Percentiles rank a stretch among this genome's conserved stretches.
These are phyloP conservation scores for Aspergillus asperescens DNA, from an alignment of 495 filamentous ascomycete species.

Conservation along the genomic window DNA sequence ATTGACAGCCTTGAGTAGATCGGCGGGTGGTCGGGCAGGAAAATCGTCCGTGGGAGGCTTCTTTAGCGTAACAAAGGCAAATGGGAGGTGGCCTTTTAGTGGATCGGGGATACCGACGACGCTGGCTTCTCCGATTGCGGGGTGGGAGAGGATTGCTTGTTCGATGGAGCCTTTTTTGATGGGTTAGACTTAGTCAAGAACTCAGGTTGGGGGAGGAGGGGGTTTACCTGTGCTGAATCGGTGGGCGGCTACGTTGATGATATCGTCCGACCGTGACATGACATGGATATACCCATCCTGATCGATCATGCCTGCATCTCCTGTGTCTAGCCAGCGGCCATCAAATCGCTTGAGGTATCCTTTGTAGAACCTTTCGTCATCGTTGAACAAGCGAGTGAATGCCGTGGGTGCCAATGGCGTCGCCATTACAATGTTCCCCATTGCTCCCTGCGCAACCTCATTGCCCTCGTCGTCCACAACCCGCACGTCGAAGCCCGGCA, in stretches of 20 bases:
- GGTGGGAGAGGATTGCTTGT: slow-evolving; percentile 80
- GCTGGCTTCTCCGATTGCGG: slow-evolving; percentile 69
- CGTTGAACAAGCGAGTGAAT: slow-evolving; percentile 77
- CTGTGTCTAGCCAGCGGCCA: slow-evolving; percentile 81
- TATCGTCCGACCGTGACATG: slow-evolving; percentile 83
- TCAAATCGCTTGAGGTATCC: slow-evolving; percentile 75
- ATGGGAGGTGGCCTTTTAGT: slow-evolving; percentile 85
- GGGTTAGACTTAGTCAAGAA: background rate
- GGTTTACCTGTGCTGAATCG: slow-evolving; percentile 76
- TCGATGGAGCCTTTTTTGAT: slow-evolving; percentile 65
- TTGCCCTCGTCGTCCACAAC: slow-evolving; percentile 75
- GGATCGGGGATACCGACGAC: slow-evolving; percentile 80
- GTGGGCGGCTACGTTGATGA: slow-evolving; percentile 94
- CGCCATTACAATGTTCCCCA: slow-evolving; percentile 87
- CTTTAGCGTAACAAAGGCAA: slow-evolving; percentile 71
- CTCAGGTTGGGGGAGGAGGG: background rate
- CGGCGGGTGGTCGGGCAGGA: slow-evolving; percentile 38
- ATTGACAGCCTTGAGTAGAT: slow-evolving; percentile 59
- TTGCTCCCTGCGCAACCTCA: slow-evolving; percentile 59
- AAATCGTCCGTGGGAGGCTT: slow-evolving; percentile 25
- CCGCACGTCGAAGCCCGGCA: slow-evolving; percentile 85
- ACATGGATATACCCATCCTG: slow-evolving; percentile 76
- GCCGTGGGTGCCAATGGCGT: slow-evolving; percentile 80
- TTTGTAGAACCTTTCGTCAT: slow-evolving; percentile 76
- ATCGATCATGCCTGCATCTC: slow-evolving; percentile 84